Base-by-base conservation (phyloP, 371 early-diverging fungal species). In the Mortierella polycephala region DNA sequence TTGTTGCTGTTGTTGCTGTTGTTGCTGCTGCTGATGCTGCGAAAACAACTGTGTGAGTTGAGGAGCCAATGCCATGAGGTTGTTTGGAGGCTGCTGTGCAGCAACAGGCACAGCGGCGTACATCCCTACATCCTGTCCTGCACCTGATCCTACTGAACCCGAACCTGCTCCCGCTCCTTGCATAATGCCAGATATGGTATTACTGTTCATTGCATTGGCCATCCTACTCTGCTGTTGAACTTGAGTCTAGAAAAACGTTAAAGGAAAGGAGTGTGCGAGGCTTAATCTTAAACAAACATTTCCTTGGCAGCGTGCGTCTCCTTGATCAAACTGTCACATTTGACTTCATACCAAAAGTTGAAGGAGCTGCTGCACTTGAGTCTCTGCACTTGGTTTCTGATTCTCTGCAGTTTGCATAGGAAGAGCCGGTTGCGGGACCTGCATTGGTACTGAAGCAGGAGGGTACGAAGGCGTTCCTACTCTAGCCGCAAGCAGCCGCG, bases 311-410 rank as follows among this genome's bases (percentile, higher is more conserved):
- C 39, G 12, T 6, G n/a, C 42, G 23, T 8, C 4, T 7, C 39
- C 30, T 14, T 0, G 16, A 10, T 14, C 37, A 44, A 30, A 30
- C 30, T 30, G 30, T 30, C 30, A 30, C 30, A 30, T 2, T 52
- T 54, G 61, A 8, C 12, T 11, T 7, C 40, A 45, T 71, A 71
- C 72, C 72, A 71, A 61, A 57, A 71, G 72, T 21, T 65, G 62
- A 13, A 71, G 66, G 14, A 71, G 55, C 39, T 71, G 72, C 42
- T 71, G 72, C 10, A 71, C 72, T 54, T 71, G 72, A 16, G 66
- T 40, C 46, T 71, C 72, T 2, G 72, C 45, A 30, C 49, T 70
- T 7, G 70, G 23, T 10, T 60, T 71, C 12, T 52, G 54, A 21
- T 30, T 13, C 5, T 70, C 64, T 14, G 21, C 44, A 5, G 60